Evolutionary conservation across 129 eudicot species (phyloP).

Genomic region (Escallonia herrerae): DNA sequence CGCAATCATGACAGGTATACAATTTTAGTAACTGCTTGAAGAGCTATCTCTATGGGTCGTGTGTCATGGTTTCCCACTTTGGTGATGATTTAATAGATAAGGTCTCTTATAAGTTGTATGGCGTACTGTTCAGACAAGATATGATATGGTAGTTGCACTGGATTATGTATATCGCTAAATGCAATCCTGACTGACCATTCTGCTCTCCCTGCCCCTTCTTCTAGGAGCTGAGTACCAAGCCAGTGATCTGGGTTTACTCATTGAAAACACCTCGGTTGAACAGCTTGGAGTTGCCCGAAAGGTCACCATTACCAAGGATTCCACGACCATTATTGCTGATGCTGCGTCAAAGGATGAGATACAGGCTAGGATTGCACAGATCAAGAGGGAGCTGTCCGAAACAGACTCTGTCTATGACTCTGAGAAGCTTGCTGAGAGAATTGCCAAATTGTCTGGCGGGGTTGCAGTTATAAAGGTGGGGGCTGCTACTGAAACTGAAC

Average conservation of each 20-base stretch:
- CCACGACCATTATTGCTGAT: conserved; percentile 90
- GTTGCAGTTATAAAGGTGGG: conserved; percentile 97
- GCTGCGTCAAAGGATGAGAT: conserved; percentile 94
- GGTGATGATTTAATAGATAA: neutral
- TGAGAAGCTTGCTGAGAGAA: conserved; percentile 85
- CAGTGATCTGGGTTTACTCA: conserved; percentile 60
- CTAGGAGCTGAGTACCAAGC: conserved; percentile 95
- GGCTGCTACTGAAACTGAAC: conserved; percentile 96
- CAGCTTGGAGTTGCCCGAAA: conserved; percentile 88
- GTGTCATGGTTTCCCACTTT: too few relatives aligned
- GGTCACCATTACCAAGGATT: conserved; percentile 73
- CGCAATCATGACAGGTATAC: conserved; percentile 72
- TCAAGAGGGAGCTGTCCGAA: conserved; percentile 72
- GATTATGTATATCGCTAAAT: too few relatives aligned
- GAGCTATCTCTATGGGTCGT: neutral
- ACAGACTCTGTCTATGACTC: conserved; percentile 87
- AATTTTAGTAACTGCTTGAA: neutral
- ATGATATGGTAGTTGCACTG: neutral
- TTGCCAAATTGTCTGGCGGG: conserved; percentile 89
- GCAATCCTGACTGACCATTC: neutral
- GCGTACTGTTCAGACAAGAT: too few relatives aligned
- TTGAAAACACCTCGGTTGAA: conserved; percentile 67
- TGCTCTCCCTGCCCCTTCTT: neutral
- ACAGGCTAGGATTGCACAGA: conserved; percentile 78
- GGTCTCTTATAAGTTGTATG: too few relatives aligned